Base-by-base conservation (phyloP, 768 basidiomycete genomes). In the Lentinula edodes region DNA sequence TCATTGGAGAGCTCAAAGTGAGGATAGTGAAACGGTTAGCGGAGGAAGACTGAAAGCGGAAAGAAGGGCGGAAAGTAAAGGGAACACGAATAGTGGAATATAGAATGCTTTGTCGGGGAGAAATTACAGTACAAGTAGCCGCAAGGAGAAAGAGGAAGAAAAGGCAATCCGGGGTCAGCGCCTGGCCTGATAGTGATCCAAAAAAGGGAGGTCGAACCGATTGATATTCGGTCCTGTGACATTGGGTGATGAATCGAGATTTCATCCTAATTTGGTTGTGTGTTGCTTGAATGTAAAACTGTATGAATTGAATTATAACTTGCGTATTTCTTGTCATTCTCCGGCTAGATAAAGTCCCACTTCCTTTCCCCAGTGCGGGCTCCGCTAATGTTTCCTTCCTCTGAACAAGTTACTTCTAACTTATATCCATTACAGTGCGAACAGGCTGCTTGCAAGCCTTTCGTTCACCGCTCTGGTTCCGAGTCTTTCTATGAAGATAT, bases 401-500 rank as follows among this genome's bases (percentile, higher is more conserved):
- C 55, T 41, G 55, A 56, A 23, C 15, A 23, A 16, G 38, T 32
- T 16, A 18, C 20, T 15, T 45, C 55, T 32, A 20, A 28, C 23
- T 43, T 56, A 43, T 56, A 42, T 20, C 41, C 38, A 34, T 28
- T 36, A 52, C 51, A 52, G 18, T 42, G 55, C 55, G 55, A 56
- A 23, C 20, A 9, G 15, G 41, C 41, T 39, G n/a, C n/a, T 15
- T 32, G 8, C 0, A 56, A 56, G 55, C 23, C 55, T 41, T 41
- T 56, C 41, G 39, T 15, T 0, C 38, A 42, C 20, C 55, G 55
- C 55, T 54, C 53, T 39, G 36, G 34, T 23, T 67, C 32, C 53
- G 42, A 48, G 52, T 39, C 63, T 59, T 66, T 64, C 66, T 68
- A 72, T 64, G 28, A 68, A 62, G 65, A 71, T 60, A 63, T 70